phyloP scores from a whole-genome alignment of 1,284 basidiomycete species.

The Agaricales sp. region DNA sequence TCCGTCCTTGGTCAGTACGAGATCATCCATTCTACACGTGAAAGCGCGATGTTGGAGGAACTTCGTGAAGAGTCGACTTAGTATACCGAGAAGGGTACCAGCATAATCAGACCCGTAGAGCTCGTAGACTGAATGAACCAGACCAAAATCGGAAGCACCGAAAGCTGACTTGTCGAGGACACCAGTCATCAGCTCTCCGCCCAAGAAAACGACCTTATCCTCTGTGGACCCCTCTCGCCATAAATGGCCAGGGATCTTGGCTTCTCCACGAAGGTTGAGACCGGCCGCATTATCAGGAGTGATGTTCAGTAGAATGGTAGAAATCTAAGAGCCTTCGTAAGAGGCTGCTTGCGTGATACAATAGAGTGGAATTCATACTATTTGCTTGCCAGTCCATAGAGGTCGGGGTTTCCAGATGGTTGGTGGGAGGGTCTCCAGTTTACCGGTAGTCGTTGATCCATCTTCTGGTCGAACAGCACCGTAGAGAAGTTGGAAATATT shows the following conservation, averaged over 20 bases:
- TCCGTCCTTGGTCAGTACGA: constrained; percentile 80
- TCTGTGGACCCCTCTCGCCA: constrained; percentile 81
- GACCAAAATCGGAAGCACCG: constrained; percentile 92
- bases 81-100: constrained; percentile 85
- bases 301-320: constrained; percentile 87
- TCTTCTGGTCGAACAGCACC: constrained; percentile 91
- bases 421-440: constrained; percentile 80
- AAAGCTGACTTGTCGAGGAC: constrained; percentile 97
- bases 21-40: constrained; percentile 98
- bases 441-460: constrained; percentile 53
- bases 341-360: no score
- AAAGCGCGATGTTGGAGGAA: constrained; percentile 96
- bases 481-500: constrained; percentile 96
- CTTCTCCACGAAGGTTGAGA: constrained; percentile 79
- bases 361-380: constrained; percentile 61
- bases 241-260: constrained; percentile 77
- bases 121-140: constrained; percentile 98
- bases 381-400: constrained; percentile 97
- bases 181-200: constrained; percentile 89
- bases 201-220: constrained; percentile 83
- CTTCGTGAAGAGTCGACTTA: constrained; percentile 93
- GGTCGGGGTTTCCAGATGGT: constrained; percentile 87
- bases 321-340: no score
- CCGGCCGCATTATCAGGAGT: constrained; percentile 78
- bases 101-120: constrained; percentile 91